Conservation (phyloP, 805 yeast genomes). For the Wickerhamiella cacticola region DNA sequence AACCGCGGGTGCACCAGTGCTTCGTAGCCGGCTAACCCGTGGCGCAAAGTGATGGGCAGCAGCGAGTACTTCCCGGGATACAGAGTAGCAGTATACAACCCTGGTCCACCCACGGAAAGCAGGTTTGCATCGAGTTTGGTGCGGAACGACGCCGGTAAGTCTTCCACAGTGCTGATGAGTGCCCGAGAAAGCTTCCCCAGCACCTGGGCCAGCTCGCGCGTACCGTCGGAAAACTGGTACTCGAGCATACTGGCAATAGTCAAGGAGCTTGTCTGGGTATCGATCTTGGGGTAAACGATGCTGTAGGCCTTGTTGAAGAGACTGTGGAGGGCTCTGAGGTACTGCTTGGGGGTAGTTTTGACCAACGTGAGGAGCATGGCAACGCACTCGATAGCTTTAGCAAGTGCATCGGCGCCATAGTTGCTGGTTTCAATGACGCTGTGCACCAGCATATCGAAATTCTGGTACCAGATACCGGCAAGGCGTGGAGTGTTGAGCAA, state of each 20-base stretch:
- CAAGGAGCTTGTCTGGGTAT: neutral
- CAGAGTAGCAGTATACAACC: slow-evolving; percentile 45
- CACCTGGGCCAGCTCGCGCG: slow-evolving; percentile 2
- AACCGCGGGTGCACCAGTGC: slow-evolving; percentile 23
- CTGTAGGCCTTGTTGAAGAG: slow-evolving; percentile 6
- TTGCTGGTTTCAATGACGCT: slow-evolving; percentile 17
- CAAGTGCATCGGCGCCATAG: slow-evolving; percentile 12
- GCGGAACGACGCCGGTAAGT: slow-evolving; percentile 51
- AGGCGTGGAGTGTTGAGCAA: slow-evolving; percentile 14
- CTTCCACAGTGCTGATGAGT: slow-evolving; percentile 37
- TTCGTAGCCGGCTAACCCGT: slow-evolving; percentile 18
- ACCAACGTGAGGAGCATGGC: slow-evolving; percentile 7
- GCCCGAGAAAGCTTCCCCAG: slow-evolving; percentile 35
- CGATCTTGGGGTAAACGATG: slow-evolving; percentile 6
- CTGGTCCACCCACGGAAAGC: slow-evolving; percentile 24
- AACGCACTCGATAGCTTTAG: slow-evolving; percentile 10
- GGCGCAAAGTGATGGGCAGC: slow-evolving; percentile 51
- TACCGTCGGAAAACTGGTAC: neutral
- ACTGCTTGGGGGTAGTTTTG: slow-evolving; percentile 14
- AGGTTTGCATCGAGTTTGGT: slow-evolving; percentile 40
- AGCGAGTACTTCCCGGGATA: slow-evolving; percentile 61
- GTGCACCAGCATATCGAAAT: slow-evolving; percentile 18
- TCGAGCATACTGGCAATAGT: neutral
- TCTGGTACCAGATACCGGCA: slow-evolving; percentile 13
- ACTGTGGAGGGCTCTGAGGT: slow-evolving; percentile 1